Evolutionary conservation across 2,329 filamentous ascomycete species (phyloP).

Genomic region (Hypoxylon rubiginosum): DNA sequence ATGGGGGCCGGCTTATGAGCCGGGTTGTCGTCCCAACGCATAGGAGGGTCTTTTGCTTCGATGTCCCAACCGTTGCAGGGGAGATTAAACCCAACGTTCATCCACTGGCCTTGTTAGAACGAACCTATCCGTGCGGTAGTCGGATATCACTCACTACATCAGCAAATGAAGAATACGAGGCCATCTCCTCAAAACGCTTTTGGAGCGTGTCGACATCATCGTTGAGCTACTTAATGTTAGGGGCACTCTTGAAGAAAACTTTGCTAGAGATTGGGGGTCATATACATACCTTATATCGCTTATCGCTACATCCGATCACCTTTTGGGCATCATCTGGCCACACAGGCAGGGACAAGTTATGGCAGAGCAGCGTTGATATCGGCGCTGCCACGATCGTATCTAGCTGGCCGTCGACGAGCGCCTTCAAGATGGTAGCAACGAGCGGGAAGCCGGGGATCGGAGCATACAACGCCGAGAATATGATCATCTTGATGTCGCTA

Average conservation of each 20-base stretch:
- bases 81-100: slow-evolving; percentile 50
- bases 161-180: slow-evolving; percentile 53
- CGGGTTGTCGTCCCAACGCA: slow-evolving; percentile 51
- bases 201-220: slow-evolving; percentile 49
- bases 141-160: slow-evolving; percentile 52
- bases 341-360: slow-evolving; percentile 41
- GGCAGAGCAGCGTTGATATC: slow-evolving; percentile 39
- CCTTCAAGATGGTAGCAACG: slow-evolving; percentile 53
- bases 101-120: slow-evolving; percentile 49
- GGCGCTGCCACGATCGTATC: slow-evolving; percentile 20
- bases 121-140: slow-evolving; percentile 35
- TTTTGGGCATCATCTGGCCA: slow-evolving; percentile 49
- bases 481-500: slow-evolving; percentile 53
- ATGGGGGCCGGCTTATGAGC: slow-evolving; percentile 50
- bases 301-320: slow-evolving; percentile 54
- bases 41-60: slow-evolving; percentile 51
- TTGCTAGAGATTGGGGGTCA: background rate
- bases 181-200: slow-evolving; percentile 49
- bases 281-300: slow-evolving; percentile 48
- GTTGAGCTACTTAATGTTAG: slow-evolving; percentile 47
- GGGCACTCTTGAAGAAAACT: background rate
- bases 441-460: slow-evolving; percentile 51
- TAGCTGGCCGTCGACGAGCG: slow-evolving; percentile 46
- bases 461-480: slow-evolving; percentile 55
- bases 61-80: slow-evolving; percentile 54